These are phyloP conservation scores for Dactylellina cionopaga DNA, from an alignment of 2,329 filamentous ascomycete species.

Conservation along the genomic window DNA sequence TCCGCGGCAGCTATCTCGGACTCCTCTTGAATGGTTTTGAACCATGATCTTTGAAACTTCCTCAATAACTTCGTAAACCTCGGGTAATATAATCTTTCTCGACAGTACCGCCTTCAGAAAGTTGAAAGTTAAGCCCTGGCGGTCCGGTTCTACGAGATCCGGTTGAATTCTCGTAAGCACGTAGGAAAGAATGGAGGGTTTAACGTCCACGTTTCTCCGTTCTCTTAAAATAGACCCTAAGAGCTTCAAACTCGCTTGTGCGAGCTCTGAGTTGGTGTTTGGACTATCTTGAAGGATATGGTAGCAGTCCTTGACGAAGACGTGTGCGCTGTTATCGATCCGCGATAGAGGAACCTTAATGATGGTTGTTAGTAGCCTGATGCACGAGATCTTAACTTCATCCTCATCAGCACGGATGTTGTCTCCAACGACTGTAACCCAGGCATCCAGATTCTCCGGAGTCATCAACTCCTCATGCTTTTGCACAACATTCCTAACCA, in stretches of 20 bases:
- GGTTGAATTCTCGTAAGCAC: slow-evolving; percentile 83
- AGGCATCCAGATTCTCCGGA: slow-evolving; percentile 80
- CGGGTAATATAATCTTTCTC: slow-evolving; percentile 82
- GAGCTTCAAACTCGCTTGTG: slow-evolving; percentile 88
- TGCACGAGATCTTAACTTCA: slow-evolving; percentile 87
- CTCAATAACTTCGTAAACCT: slow-evolving; percentile 91
- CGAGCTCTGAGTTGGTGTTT: slow-evolving; percentile 81
- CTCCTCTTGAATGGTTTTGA: slow-evolving; percentile 89
- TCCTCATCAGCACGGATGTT: slow-evolving; percentile 84
- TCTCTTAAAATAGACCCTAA: slow-evolving; percentile 86
- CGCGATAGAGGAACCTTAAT: slow-evolving; percentile 81
- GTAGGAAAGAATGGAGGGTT: slow-evolving; percentile 82
- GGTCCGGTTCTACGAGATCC: slow-evolving; percentile 90
- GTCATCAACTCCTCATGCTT: slow-evolving; percentile 85
- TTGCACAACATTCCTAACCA: slow-evolving; percentile 83
- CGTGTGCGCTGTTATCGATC: slow-evolving; percentile 75
- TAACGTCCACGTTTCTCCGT: slow-evolving; percentile 77
- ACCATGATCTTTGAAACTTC: slow-evolving; percentile 92
- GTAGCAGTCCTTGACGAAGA: slow-evolving; percentile 86
- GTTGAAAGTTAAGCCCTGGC: slow-evolving; percentile 92
- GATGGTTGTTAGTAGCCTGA: slow-evolving; percentile 84
- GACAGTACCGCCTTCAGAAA: slow-evolving; percentile 89
- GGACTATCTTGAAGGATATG: slow-evolving; percentile 80
- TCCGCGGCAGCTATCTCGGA: slow-evolving; percentile 85
- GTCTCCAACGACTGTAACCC: slow-evolving; percentile 89